A percentile compares a stretch with the other conserved stretches of the same genome.
These are phyloP conservation scores for Penicillium olsonii DNA, from an alignment of 2,329 filamentous ascomycete species.

Conservation along the genomic window DNA sequence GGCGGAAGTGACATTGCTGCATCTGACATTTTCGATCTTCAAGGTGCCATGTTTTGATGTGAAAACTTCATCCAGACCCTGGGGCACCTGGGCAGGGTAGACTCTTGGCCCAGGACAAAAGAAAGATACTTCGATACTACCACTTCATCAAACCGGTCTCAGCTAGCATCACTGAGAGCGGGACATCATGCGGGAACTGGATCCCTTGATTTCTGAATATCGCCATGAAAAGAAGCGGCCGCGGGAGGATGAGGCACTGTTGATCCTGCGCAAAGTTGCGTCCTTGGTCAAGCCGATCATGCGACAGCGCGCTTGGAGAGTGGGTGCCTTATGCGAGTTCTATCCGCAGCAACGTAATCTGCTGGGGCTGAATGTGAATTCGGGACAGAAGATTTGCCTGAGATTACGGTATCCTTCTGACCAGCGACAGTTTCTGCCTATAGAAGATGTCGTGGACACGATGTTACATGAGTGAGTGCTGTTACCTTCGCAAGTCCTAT, in stretches of 20 bases:
- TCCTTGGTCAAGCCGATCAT: conserved; percentile 94
- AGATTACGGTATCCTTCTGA: conserved; percentile 77
- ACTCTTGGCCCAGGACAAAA: no score
- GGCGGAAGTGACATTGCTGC: no score
- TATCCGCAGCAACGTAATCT: conserved; percentile 73
- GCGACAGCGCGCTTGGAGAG: conserved; percentile 79
- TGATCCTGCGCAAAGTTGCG: conserved; percentile 74
- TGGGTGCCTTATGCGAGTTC: conserved; percentile 80
- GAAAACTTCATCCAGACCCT: not conserved
- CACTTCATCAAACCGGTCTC: no score
- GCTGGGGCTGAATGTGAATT: conserved; percentile 78
- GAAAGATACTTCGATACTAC: no score
- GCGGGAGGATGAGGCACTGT: conserved; percentile 54
- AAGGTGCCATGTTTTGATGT: conserved; percentile 5
- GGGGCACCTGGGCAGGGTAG: no score
- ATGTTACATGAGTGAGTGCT: conserved; percentile 76
- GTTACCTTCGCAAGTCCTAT: not conserved
- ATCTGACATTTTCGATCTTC: not conserved
- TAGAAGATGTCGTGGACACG: conserved; percentile 82
- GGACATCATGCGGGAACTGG: conserved; percentile 45
- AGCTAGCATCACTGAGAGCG: not conserved
- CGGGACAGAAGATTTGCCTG: conserved; percentile 76
- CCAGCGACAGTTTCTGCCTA: conserved; percentile 72
- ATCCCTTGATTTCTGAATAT: conserved; percentile 53
- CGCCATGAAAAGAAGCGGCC: conserved; percentile 54